Conservation (phyloP, 139 green algal species). For the Chloropicon primus region DNA sequence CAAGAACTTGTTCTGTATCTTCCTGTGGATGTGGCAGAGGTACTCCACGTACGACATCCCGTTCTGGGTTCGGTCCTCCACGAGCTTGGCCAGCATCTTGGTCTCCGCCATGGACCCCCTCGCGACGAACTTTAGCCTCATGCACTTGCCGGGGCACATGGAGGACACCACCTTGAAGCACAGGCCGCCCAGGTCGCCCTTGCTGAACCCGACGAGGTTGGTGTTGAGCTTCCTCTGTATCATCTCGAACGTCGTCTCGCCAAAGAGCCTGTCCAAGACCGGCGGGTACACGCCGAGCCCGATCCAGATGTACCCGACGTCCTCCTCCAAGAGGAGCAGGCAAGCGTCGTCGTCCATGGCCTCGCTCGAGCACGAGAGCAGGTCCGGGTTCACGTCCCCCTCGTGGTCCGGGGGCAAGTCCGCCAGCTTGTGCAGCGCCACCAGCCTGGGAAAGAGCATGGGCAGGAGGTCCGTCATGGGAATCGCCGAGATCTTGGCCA, state of each 20-base stretch:
- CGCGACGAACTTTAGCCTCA: not conserved
- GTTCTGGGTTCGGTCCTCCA: constrained; percentile 55
- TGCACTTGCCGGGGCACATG: not conserved
- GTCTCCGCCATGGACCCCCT: not conserved
- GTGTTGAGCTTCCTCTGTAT: not conserved
- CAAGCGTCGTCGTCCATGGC: not conserved
- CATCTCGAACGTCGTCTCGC: not conserved
- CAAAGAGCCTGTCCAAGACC: not conserved
- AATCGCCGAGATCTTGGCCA: constrained; percentile 1
- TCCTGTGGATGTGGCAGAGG: constrained; percentile 68
- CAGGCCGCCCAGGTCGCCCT: too few species aligned
- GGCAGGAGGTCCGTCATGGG: constrained; percentile 10
- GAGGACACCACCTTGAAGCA: not conserved
- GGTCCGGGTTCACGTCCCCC: not conserved
- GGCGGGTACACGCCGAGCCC: not conserved
- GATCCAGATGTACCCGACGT: not conserved
- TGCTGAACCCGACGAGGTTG: not conserved
- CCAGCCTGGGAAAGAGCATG: constrained; percentile 14
- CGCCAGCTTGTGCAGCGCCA: constrained; percentile 27
- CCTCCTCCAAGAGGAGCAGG: not conserved
- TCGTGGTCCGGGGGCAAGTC: not conserved
- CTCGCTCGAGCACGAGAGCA: not conserved
- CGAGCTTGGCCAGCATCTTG: constrained; percentile 21
- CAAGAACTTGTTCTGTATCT: constrained; percentile 50
- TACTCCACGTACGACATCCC: constrained; percentile 77